A percentile compares a stretch with the other conserved stretches of the same genome.
phyloP scores from a whole-genome alignment of 2,329 filamentous ascomycete genomes.

The Hysterium pulicare region DNA sequence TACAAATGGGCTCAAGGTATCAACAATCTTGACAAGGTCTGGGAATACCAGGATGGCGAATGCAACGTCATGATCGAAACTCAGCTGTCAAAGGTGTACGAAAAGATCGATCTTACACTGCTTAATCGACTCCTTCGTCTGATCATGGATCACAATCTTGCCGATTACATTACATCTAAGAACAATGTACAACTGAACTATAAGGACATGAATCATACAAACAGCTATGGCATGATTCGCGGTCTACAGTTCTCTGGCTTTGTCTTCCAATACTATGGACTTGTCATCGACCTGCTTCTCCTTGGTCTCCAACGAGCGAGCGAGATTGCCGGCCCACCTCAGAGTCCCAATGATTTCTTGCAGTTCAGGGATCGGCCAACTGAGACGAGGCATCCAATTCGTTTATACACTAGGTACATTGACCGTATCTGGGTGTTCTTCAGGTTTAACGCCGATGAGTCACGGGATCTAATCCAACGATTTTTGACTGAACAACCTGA shows the following conservation, averaged over 20 bases:
- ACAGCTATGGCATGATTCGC: conserved; percentile 97
- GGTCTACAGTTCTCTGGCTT: conserved; percentile 97
- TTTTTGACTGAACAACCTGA: conserved; percentile 98
- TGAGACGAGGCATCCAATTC: conserved; percentile 89
- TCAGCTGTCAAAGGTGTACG: conserved; percentile 97
- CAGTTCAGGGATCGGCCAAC: conserved; percentile 94
- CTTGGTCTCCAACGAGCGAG: conserved; percentile 94
- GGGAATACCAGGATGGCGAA: conserved; percentile 90
- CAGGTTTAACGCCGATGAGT: conserved; percentile 89
- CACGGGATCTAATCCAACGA: conserved; percentile 90
- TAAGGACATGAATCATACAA: conserved; percentile 99
- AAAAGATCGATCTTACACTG: conserved; percentile 96
- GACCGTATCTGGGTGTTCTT: conserved; percentile 99
- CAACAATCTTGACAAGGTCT: conserved; percentile 94
- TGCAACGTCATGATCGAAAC: conserved; percentile 99
- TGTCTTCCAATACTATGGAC: conserved; percentile 97
- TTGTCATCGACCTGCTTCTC: conserved; percentile 89
- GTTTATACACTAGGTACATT: conserved; percentile 96
- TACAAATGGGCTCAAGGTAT: conserved; percentile 99
- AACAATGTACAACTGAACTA: conserved; percentile 99
- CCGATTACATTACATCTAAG: conserved; percentile 98
- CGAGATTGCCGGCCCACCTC: conserved; percentile 91
- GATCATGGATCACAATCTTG: conserved; percentile 99
- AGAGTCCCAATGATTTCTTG: conserved; percentile 93
- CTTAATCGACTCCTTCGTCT: conserved; percentile 88